Evolutionary conservation across 306 rosid genomes (phyloP), one percentile per base, ranked within the genome.

Genomic region (Begonia fuchsioides): DNA sequence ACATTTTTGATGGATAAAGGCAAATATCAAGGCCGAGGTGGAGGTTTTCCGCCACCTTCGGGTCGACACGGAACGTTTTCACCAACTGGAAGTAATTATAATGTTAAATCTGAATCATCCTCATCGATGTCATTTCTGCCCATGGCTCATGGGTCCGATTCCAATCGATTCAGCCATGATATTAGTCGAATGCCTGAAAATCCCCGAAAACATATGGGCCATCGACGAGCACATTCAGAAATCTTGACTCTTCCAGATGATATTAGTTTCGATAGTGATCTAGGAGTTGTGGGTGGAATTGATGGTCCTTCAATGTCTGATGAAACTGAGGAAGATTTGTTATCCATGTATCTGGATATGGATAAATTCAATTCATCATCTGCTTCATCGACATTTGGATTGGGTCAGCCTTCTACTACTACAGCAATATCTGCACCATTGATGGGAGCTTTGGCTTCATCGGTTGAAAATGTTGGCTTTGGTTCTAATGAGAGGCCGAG

Each of bases 341-440:
- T 88, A 2, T 88, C 96, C 0, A 72, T 88, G 87, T 88, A 88
- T 69, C 88, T 88, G 52, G 95, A 88, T 69, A 78, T 88, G 96
- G 96, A 88, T 55, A 88, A 83, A 15, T 80, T 88, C 75, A 83
- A 83, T 72, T 78, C 88, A 0, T 83, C 94, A 6, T 73, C 87
- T 39, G 94, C 93, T 11, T 77, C 85, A 3, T 80, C 94, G 5
- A 35, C 84, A 38, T 71, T 71, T 54, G 87, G 73, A 71, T 19
- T 71, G 61, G 87, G 94, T 0, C 92, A 87, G 54, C 71, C 76
- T 16, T 82, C 82, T 53, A 52, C 71, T 58, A 68, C 71, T 9
- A 64, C 55, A 12, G 20, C 62, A 9, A 55, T 35, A 14, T 47
- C 54, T 38, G 15, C 53, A 0, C 62, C 72, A 12, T 38, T 52